phyloP scores from a whole-genome alignment of 768 basidiomycete genomes.

The Omphalotus guepiniiformis region DNA sequence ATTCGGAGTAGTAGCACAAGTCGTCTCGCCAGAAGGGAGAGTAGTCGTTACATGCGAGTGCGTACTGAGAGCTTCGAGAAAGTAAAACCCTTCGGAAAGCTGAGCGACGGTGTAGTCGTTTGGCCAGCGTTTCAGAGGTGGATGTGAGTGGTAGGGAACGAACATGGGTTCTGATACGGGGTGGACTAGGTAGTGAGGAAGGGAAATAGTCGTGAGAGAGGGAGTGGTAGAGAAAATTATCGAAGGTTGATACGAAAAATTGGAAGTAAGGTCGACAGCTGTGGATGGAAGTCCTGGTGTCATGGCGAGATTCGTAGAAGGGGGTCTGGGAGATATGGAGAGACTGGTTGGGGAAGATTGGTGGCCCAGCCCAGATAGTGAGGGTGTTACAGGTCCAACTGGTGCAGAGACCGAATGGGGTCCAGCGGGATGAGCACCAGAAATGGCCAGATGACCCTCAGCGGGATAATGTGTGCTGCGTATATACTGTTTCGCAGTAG shows the following conservation, averaged over 20 bases:
- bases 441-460: constrained; percentile 12
- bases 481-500: constrained; percentile 19
- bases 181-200: neutral
- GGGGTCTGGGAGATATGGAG: constrained; percentile 1
- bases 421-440: constrained; percentile 11
- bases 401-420: neutral
- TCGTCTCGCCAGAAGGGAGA: constrained; percentile 29
- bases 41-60: constrained; percentile 35
- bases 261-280: neutral
- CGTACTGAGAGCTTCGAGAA: constrained; percentile 25
- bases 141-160: constrained; percentile 53
- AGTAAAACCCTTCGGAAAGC: constrained; percentile 54
- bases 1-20: constrained; percentile 20
- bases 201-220: neutral
- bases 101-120: constrained; percentile 72
- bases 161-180: constrained; percentile 12
- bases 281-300: constrained; percentile 5
- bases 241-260: constrained; percentile 11
- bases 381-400: neutral
- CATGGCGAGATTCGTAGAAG: constrained; percentile 2
- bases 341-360: neutral
- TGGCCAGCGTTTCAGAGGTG: constrained; percentile 70
- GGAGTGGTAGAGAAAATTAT: constrained; percentile 17
- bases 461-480: neutral
- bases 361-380: neutral